phyloP scores from a whole-genome alignment of 139 green algal species.

The Haematococcus lacustris region DNA sequence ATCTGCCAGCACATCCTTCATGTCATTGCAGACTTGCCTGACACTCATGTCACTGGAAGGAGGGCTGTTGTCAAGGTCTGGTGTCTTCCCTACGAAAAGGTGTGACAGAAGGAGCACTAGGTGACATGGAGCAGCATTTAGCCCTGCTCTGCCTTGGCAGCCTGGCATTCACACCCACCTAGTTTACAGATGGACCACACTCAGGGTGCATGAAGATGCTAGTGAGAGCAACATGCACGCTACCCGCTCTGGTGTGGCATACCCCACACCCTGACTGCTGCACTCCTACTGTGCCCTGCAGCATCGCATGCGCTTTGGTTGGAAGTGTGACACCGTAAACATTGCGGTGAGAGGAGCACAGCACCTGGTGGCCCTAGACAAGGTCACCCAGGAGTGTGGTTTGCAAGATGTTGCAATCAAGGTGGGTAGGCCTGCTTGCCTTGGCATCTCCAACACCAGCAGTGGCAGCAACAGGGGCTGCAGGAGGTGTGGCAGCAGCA shows the following conservation, averaged over 20 bases:
- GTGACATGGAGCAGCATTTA: not conserved
- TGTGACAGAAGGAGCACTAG: not conserved
- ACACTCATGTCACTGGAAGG: conserved; percentile 8
- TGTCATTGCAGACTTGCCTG: conserved; percentile 15
- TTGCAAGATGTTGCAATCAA: conserved; percentile 30
- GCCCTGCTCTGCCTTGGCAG: not conserved
- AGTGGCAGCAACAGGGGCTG: too few species aligned
- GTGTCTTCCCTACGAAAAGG: conserved; percentile 39
- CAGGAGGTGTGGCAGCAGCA: too few species aligned
- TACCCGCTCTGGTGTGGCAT: not conserved
- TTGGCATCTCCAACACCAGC: too few species aligned
- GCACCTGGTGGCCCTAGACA: conserved; percentile 16
- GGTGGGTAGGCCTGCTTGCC: conserved; percentile 3
- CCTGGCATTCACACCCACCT: not conserved
- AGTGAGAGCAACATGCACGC: not conserved
- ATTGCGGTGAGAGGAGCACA: conserved; percentile 13
- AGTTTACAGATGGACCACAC: not conserved
- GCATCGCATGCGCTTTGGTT: not conserved
- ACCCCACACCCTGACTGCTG: not conserved
- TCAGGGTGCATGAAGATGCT: not conserved
- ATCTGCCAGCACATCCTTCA: too few species aligned
- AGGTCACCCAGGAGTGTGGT: conserved; percentile 35
- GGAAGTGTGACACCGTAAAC: not conserved
- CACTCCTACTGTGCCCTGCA: not conserved
- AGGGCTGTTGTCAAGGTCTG: conserved; percentile 34